Evolutionary conservation across 257 asterid genomes (phyloP).

Genomic region (Lycium ferocissimum): DNA sequence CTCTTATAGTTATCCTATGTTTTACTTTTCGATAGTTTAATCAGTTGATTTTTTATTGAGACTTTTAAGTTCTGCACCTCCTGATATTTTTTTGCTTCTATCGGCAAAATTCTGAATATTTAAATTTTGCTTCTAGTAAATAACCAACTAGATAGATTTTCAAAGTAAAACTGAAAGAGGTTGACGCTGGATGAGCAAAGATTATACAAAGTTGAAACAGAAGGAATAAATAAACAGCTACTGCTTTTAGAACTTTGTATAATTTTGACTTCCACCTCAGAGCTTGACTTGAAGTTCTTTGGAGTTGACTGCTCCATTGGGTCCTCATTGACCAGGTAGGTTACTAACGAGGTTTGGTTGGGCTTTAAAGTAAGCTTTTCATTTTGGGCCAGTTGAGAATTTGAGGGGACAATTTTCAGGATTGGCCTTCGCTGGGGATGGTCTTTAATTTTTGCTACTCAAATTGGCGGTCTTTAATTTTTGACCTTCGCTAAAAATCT

Average conservation of each 20-base stretch:
- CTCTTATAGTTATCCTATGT: background rate
- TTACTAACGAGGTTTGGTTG: background rate
- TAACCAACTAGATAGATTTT: background rate
- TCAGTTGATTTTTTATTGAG: background rate
- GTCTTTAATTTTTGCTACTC: too few relatives aligned
- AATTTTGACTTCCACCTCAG: background rate
- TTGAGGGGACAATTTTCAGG: too few relatives aligned
- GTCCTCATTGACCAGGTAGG: background rate
- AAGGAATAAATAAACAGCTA: too few relatives aligned
- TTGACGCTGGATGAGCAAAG: background rate
- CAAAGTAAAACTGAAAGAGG: background rate
- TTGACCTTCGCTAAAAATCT: too few relatives aligned
- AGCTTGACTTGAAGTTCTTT: background rate
- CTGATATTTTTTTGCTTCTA: background rate
- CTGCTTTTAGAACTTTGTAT: too few relatives aligned
- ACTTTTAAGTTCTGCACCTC: background rate
- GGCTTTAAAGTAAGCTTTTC: background rate
- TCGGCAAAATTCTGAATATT: background rate
- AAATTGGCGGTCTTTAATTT: too few relatives aligned
- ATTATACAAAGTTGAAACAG: too few relatives aligned
- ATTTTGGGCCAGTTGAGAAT: background rate
- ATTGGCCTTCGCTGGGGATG: too few relatives aligned
- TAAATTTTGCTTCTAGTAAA: background rate
- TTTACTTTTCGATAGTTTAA: background rate
- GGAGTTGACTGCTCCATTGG: background rate